Evolutionary conservation across 1,284 basidiomycete species (phyloP).

Genomic region (Sporisorium reilianum): DNA sequence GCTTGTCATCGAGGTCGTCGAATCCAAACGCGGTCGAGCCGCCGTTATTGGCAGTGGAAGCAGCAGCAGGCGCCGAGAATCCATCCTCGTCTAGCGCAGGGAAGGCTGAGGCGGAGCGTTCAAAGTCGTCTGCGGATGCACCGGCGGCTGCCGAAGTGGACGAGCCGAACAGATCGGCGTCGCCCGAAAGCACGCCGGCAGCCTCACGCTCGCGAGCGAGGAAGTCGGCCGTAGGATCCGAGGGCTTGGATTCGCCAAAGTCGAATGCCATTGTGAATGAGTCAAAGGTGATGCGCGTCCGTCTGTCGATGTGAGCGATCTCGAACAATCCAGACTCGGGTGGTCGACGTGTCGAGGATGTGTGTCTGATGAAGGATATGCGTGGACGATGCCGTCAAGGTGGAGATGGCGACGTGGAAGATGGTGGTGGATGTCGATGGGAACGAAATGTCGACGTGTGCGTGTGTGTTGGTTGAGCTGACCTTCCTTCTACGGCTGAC

Average conservation of each 20-base stretch:
- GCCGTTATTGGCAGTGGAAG: slow-evolving; percentile 19
- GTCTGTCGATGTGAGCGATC: too few relatives aligned
- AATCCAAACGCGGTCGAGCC: slow-evolving; percentile 33
- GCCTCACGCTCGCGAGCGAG: slow-evolving; percentile 65
- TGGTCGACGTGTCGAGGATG: neutral
- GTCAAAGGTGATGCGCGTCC: too few relatives aligned
- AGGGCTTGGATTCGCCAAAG: slow-evolving; percentile 52
- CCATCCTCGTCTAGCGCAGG: slow-evolving; percentile 71
- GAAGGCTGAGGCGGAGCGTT: slow-evolving; percentile 74
- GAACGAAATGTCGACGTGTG: slow-evolving; percentile 1
- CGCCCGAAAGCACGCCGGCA: slow-evolving; percentile 62
- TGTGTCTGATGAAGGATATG: neutral
- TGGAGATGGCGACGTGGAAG: neutral
- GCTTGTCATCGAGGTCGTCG: slow-evolving; percentile 39
- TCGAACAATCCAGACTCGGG: neutral
- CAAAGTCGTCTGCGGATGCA: slow-evolving; percentile 56
- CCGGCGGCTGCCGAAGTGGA: slow-evolving; percentile 38
- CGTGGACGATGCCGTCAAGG: neutral
- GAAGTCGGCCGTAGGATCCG: slow-evolving; percentile 68
- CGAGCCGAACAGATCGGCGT: slow-evolving; percentile 63
- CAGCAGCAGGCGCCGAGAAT: slow-evolving; percentile 18
- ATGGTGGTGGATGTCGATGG: slow-evolving; percentile 4
- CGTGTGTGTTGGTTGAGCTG: slow-evolving; percentile 8
- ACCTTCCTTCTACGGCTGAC: slow-evolving; percentile 12
- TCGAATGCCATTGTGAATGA: slow-evolving; percentile 56